These are phyloP conservation scores for Plenodomus lindquistii DNA, from an alignment of 2,329 filamentous ascomycete genomes.

Conservation along the genomic window DNA sequence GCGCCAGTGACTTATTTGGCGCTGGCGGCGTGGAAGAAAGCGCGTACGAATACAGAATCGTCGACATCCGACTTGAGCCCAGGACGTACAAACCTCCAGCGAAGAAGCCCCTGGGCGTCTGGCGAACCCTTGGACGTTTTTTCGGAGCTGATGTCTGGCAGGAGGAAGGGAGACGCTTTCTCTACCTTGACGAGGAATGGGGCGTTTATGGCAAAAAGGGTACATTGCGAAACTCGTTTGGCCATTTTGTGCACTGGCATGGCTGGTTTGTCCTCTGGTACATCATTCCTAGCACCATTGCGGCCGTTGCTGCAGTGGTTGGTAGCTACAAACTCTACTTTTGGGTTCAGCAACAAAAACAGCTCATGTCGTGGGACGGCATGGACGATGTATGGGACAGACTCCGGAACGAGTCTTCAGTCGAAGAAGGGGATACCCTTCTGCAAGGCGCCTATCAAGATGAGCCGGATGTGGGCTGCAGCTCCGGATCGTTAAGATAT, in stretches of 20 bases:
- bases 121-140: constrained; percentile 25
- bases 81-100: constrained; percentile 25
- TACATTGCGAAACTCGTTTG: constrained; percentile 30
- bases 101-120: constrained; percentile 12
- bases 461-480: constrained; percentile 22
- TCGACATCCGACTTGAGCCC: constrained; percentile 26
- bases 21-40: constrained; percentile 14
- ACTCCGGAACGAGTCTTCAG: constrained; percentile 21
- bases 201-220: constrained; percentile 36
- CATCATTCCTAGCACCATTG: constrained; percentile 20
- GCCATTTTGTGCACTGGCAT: constrained; percentile 30
- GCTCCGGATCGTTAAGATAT: constrained; percentile 12
- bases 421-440: constrained; percentile 30
- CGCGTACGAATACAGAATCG: constrained; percentile 29
- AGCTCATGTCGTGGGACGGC: constrained; percentile 38
- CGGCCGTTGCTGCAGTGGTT: constrained; percentile 21
- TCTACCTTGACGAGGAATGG: constrained; percentile 36
- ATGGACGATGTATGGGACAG: constrained; percentile 41
- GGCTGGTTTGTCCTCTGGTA: constrained; percentile 28
- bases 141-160: constrained; percentile 34
- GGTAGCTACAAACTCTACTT: constrained; percentile 22
- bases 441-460: constrained; percentile 30
- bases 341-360: constrained; percentile 27
- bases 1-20: constrained; percentile 25
- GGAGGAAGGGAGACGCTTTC: constrained; percentile 25